Percentiles rank a stretch among this genome's conserved stretches.
These are phyloP conservation scores for Zygoascus tannicola DNA, from an alignment of 805 yeast genomes.

Conservation along the genomic window DNA sequence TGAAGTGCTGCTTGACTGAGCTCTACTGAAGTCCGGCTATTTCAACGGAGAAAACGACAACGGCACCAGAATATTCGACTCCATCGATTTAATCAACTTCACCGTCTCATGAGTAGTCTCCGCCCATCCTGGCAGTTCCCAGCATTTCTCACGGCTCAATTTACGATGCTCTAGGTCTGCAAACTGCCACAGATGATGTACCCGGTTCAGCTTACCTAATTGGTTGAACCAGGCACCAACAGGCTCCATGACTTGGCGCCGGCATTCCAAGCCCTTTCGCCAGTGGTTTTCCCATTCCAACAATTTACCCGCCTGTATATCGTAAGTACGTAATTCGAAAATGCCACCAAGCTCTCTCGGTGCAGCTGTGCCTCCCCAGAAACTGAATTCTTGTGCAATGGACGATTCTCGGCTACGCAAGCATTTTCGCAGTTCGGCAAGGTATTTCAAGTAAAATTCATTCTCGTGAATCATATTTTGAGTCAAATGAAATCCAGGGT, in stretches of 20 bases:
- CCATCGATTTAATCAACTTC: slow-evolving; percentile 31
- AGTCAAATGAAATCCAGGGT: slow-evolving; percentile 33
- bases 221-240: slow-evolving; percentile 39
- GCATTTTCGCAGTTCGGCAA: slow-evolving; percentile 24
- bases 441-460: slow-evolving; percentile 23
- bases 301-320: slow-evolving; percentile 32
- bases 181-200: slow-evolving; percentile 37
- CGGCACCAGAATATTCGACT: slow-evolving; percentile 32
- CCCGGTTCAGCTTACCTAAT: slow-evolving; percentile 33
- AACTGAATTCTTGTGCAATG: slow-evolving; percentile 35
- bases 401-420: slow-evolving; percentile 28
- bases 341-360: slow-evolving; percentile 35
- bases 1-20: no score
- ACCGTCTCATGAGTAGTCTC: slow-evolving; percentile 37
- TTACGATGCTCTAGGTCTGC: slow-evolving; percentile 36
- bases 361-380: slow-evolving; percentile 38
- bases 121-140: slow-evolving; percentile 39
- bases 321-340: slow-evolving; percentile 34
- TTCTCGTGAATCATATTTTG: slow-evolving; percentile 27
- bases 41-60: slow-evolving; percentile 33
- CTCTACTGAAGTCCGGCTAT: no score
- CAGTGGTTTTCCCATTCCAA: slow-evolving; percentile 38
- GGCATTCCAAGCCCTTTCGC: slow-evolving; percentile 33
- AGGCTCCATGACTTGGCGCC: slow-evolving; percentile 40
- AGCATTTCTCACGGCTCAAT: slow-evolving; percentile 33